Percentiles rank a stretch among this genome's conserved stretches.
phyloP scores from a whole-genome alignment of 2,329 filamentous ascomycete genomes.

The Pseudogymnoascus sp. region DNA sequence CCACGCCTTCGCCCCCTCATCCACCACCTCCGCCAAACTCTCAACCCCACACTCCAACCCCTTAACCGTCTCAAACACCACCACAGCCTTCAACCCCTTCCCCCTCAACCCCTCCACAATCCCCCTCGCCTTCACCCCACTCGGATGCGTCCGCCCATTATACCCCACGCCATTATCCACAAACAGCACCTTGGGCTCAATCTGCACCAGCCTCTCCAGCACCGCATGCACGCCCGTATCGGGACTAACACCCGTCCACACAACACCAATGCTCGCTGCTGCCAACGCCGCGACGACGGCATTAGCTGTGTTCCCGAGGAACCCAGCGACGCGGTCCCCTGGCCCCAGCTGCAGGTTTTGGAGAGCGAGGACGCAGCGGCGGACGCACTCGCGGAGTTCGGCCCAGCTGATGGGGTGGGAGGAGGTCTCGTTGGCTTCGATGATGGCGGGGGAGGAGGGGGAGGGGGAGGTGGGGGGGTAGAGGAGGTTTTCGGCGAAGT shows the following conservation, averaged over 20 bases:
- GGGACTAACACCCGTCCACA: constrained; percentile 90
- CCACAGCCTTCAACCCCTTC: constrained; percentile 52
- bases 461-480: constrained; percentile 56
- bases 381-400: constrained; percentile 69
- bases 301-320: constrained; percentile 83
- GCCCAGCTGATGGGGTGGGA: constrained; percentile 60
- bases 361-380: constrained; percentile 62
- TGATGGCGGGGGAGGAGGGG: constrained; percentile 58
- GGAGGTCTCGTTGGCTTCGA: constrained; percentile 69
- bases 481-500: constrained; percentile 92
- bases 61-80: constrained; percentile 63
- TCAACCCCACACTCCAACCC: constrained; percentile 21
- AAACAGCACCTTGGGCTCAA: constrained; percentile 73
- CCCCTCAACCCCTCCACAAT: constrained; percentile 56
- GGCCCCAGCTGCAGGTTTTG: constrained; percentile 52
- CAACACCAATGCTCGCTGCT: constrained; percentile 69
- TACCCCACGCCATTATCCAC: constrained; percentile 82
- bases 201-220: constrained; percentile 77
- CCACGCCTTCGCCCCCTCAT: constrained; percentile 30
- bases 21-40: constrained; percentile 12
- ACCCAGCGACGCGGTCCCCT: constrained; percentile 56
- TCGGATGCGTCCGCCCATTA: constrained; percentile 83
- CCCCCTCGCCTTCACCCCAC: constrained; percentile 67
- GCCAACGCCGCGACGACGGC: constrained; percentile 83
- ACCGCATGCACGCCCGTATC: constrained; percentile 90